Evolutionary conservation across 305 asterid genomes (phyloP).

Genomic region (Fraxinus latifolia): DNA sequence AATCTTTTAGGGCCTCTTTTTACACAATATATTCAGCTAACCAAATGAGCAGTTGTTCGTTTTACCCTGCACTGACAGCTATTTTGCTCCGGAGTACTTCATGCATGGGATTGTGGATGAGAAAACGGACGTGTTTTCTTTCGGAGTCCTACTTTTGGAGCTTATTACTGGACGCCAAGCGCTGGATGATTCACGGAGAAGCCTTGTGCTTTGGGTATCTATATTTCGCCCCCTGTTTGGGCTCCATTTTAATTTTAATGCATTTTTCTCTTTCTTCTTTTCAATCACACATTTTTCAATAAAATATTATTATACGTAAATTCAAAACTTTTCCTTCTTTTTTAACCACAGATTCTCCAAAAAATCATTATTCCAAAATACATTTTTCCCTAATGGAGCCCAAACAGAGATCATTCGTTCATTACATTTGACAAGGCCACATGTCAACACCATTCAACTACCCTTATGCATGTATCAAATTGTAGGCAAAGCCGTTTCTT

Average conservation of each 20-base stretch:
- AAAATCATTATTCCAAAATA: neutral
- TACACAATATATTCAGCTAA: neutral
- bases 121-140: slow-evolving; percentile 64
- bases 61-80: slow-evolving; percentile 31
- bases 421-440: neutral
- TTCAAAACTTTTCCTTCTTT: too few species aligned
- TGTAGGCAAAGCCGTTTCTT: slow-evolving; percentile 67
- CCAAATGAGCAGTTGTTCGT: neutral
- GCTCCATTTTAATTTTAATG: neutral
- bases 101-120: slow-evolving; percentile 68
- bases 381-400: neutral
- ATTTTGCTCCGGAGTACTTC: slow-evolving; percentile 72
- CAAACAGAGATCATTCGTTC: neutral
- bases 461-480: neutral
- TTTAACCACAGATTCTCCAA: neutral
- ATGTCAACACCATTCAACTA: neutral
- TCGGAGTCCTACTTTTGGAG: slow-evolving; percentile 67
- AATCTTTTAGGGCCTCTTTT: neutral
- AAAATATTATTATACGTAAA: neutral
- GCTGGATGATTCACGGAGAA: slow-evolving; percentile 49
- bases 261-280: too few species aligned
- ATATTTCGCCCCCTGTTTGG: neutral
- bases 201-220: slow-evolving; percentile 64
- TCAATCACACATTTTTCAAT: too few species aligned
- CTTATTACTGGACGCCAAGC: slow-evolving; percentile 59